Percentiles rank a stretch among this genome's conserved stretches.
These are phyloP conservation scores for Aspergillus arachidicola DNA, from an alignment of 2,329 filamentous ascomycete genomes.

Conservation along the genomic window DNA sequence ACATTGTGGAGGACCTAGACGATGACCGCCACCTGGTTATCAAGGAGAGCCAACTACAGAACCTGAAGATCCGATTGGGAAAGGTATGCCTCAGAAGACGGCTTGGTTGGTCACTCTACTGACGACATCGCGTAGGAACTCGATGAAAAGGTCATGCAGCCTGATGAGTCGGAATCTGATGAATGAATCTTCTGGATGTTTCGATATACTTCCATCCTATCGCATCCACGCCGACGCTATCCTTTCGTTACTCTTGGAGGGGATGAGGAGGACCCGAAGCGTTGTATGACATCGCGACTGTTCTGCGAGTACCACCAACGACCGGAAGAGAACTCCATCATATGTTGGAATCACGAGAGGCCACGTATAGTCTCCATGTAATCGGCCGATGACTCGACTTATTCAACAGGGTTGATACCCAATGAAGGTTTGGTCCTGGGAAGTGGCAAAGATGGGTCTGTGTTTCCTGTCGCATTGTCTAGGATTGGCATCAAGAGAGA, in stretches of 20 bases:
- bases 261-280: neutral
- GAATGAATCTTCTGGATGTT: constrained; percentile 17
- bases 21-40: constrained; percentile 50
- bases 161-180: constrained; percentile 50
- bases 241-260: neutral
- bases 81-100: constrained; percentile 32
- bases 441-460: neutral
- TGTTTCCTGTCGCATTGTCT: neutral
- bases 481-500: neutral
- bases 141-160: constrained; percentile 51
- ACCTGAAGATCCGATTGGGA: constrained; percentile 45
- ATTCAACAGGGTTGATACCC: neutral
- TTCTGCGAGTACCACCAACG: neutral
- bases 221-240: neutral
- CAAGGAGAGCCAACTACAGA: constrained; percentile 49
- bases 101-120: neutral
- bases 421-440: neutral
- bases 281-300: neutral
- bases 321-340: neutral
- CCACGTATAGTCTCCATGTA: neutral
- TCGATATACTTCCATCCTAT: neutral
- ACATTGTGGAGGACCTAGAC: constrained; percentile 51
- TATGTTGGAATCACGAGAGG: neutral
- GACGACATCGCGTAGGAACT: constrained; percentile 42
- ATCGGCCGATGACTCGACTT: neutral